These are phyloP conservation scores for Nemania sp. DNA, from an alignment of 2,329 filamentous ascomycete genomes.

Conservation along the genomic window DNA sequence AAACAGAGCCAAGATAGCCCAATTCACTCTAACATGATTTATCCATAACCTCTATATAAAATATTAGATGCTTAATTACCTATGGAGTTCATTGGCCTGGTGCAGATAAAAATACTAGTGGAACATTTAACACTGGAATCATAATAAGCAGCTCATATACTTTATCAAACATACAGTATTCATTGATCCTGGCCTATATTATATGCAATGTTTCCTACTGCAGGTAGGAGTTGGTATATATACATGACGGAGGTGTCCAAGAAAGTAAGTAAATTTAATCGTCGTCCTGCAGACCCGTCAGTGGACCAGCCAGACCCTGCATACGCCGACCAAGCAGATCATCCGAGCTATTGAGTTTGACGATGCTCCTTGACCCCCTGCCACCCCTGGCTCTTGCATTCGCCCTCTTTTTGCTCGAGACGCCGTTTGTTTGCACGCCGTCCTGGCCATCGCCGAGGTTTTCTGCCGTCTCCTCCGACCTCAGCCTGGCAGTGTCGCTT, in stretches of 20 bases:
- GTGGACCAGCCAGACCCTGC: conserved; percentile 59
- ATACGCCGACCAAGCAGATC: conserved; percentile 62
- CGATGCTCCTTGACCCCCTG: conserved; percentile 51
- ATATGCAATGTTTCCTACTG: neutral
- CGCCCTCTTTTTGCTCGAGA: conserved; percentile 31
- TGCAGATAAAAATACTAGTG: too few relatives aligned
- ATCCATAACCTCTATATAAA: too few relatives aligned
- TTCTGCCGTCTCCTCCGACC: conserved; percentile 22
- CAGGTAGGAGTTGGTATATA: conserved; percentile 14
- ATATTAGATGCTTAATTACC: too few relatives aligned
- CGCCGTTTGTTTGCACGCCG: conserved; percentile 2
- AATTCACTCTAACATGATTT: too few relatives aligned
- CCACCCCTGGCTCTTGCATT: conserved; percentile 36
- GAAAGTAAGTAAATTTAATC: conserved; percentile 28
- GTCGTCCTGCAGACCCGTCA: conserved; percentile 54
- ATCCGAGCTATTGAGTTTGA: conserved; percentile 61
- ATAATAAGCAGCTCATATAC: too few relatives aligned
- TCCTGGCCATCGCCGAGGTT: conserved; percentile 24
- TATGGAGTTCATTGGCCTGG: too few relatives aligned
- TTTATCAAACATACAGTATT: too few relatives aligned
- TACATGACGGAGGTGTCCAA: neutral
- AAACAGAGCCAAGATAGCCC: too few relatives aligned
- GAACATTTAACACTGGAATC: too few relatives aligned
- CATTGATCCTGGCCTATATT: too few relatives aligned
- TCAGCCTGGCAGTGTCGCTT: conserved; percentile 31